phyloP scores from a whole-genome alignment of 148 eudicot genomes.

The Beta vulgaris region DNA sequence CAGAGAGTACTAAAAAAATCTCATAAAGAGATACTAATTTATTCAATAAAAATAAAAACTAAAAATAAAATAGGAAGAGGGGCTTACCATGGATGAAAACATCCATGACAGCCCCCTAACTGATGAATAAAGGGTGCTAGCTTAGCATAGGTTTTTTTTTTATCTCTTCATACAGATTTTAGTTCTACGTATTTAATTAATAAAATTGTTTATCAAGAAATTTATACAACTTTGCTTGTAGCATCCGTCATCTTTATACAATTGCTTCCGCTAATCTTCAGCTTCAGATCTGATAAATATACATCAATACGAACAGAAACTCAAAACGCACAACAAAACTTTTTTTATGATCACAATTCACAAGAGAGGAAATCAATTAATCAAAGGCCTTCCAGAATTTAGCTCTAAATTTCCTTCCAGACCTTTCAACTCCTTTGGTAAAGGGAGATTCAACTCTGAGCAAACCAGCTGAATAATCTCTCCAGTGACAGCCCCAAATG shows the following conservation, averaged over 20 bases:
- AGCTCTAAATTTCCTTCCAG: slow-evolving; percentile 23
- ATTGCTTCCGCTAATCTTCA: background rate
- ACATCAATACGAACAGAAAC: background rate
- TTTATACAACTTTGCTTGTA: background rate
- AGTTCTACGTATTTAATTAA: background rate
- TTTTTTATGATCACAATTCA: background rate
- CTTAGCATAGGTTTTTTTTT: too few species aligned
- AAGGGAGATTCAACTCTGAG: slow-evolving; percentile 69
- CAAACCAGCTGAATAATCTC: slow-evolving; percentile 66
- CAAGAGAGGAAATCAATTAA: slow-evolving; percentile 37
- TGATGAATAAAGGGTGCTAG: too few species aligned
- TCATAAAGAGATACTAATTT: too few species aligned
- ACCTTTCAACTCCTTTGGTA: slow-evolving; percentile 53
- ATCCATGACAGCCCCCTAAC: too few species aligned
- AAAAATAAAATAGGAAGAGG: too few species aligned
- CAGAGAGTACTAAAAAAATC: too few species aligned
- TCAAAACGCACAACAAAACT: slow-evolving; percentile 16
- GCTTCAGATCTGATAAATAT: slow-evolving; percentile 1
- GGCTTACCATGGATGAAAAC: too few species aligned
- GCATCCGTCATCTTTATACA: slow-evolving; percentile 4
- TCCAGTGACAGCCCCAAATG: slow-evolving; percentile 73
- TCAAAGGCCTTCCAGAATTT: slow-evolving; percentile 43
- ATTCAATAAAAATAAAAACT: too few species aligned
- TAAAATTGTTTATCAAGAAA: background rate
- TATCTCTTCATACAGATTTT: background rate